Evolutionary conservation across 2,329 filamentous ascomycete genomes (phyloP).

Genomic region (Pyricularia sp.): DNA sequence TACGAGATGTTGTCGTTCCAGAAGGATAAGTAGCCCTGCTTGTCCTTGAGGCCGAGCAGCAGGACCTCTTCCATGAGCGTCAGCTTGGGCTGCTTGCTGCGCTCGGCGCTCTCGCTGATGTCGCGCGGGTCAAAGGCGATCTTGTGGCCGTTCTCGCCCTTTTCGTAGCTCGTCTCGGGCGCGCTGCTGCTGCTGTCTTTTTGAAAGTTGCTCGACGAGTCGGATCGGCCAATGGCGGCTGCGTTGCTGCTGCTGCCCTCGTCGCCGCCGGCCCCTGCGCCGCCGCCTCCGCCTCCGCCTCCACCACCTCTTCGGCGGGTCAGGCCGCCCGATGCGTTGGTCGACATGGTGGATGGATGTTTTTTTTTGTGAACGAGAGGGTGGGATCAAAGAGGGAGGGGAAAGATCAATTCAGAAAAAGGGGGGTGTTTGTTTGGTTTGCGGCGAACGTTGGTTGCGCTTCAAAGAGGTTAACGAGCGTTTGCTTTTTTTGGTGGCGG

Average conservation of each 20-base stretch:
- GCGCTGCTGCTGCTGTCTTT: conserved; percentile 31
- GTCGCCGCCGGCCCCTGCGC: conserved; percentile 40
- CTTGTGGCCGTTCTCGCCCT: conserved; percentile 91
- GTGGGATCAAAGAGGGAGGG: not conserved
- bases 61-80: conserved; percentile 98
- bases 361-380: not conserved
- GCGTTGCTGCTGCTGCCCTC: conserved; percentile 49
- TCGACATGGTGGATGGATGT: conserved; percentile 14
- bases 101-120: conserved; percentile 91
- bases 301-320: conserved; percentile 57
- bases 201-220: conserved; percentile 41
- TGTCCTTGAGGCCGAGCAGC: conserved; percentile 92
- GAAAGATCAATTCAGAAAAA: not conserved
- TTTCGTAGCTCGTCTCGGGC: conserved; percentile 81
- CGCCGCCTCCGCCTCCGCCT: conserved; percentile 45
- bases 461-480: not conserved
- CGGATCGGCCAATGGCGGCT: conserved; percentile 37
- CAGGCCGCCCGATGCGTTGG: conserved; percentile 41
- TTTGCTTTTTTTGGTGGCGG: not conserved
- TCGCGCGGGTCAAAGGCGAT: conserved; percentile 96
- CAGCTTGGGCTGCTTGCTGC: conserved; percentile 95
- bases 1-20: conserved; percentile 99
- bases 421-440: not conserved
- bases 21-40: conserved; percentile 98
- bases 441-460: not conserved